Percentiles rank a stretch among this genome's conserved stretches.
phyloP scores from a whole-genome alignment of 2,329 filamentous ascomycete species.

The Colletotrichum gigasporum region DNA sequence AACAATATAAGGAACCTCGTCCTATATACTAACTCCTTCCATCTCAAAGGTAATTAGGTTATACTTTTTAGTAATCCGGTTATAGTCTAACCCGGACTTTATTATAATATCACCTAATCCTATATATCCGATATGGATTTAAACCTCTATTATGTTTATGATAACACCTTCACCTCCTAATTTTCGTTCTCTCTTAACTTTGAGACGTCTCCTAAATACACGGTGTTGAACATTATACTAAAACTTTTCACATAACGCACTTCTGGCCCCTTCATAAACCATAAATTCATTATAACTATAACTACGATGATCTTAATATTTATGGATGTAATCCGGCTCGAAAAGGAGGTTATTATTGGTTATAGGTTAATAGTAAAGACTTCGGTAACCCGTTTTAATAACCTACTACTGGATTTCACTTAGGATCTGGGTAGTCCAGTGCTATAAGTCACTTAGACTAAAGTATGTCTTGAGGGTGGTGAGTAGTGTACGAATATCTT shows the following conservation, averaged over 20 bases:
- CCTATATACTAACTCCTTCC: no score
- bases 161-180: no score
- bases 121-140: no score
- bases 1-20: no score
- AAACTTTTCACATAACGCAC: conserved; percentile 35
- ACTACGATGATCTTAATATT: conserved; percentile 35
- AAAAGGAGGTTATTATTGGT: conserved; percentile 41
- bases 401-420: not conserved
- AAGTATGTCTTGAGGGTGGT: not conserved
- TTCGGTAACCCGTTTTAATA: not conserved
- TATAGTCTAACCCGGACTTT: no score
- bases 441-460: conserved; percentile 29
- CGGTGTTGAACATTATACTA: conserved; percentile 35
- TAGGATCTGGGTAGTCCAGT: not conserved
- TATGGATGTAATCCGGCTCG: conserved; percentile 42
- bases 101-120: no score
- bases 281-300: not conserved
- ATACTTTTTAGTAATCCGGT: no score
- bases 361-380: conserved; percentile 40
- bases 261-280: conserved; percentile 34
- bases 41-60: no score
- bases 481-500: conserved; percentile 40
- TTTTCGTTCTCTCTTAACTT: no score
- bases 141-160: no score
- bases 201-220: no score